Evolutionary conservation across 108 stramenopile species (phyloP), one percentile per base, ranked within the genome.

Genomic region (Aurantiochytrium sp.): DNA sequence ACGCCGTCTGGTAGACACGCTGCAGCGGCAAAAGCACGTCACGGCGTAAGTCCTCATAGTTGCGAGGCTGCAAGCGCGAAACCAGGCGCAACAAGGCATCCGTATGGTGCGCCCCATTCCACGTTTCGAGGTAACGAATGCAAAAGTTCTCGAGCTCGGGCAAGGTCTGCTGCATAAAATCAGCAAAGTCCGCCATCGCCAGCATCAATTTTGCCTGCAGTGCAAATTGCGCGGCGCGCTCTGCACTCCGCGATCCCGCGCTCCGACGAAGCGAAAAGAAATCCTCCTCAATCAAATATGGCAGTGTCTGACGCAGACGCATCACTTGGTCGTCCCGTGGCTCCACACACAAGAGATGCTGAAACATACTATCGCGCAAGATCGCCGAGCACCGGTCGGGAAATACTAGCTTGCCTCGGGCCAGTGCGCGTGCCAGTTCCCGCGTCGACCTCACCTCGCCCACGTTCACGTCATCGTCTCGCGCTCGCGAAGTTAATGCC

Each of bases 111-210:
- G 28, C 76, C 4, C 76, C 76, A 53, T 83, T 83, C 76, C 76
- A 83, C n/a, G 49, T 83, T 4, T 47, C 76, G 43, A 83, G 23
- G 23, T 83, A 83, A 16, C 76, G 76, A 45, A 83, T 53, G 2
- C 19, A 21, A 35, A 83, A 83, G 4, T 47, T 53, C 23, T 83
- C 76, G 12, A 83, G n/a, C 0, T 83, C 76, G 10, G 76, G 76
- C 49, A 83, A 18, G 0, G 76, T 83, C 51, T 83, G 76, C 76
- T 83, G 76, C 76, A 83, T 83, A 83, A 83, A 83, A 23, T 83
- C 76, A 6, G 49, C 51, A 35, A 83, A 83, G 12, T 83, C 76
- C 4, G 76, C 76, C 76, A 83, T 83, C 51, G 76, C 76, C n/a
- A 53, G n/a, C 45, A 83, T 47, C n/a, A 83, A 45, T 12, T 47